Conservation (phyloP, 2,329 filamentous ascomycete species). For the Basipetospora chlamydospora region DNA sequence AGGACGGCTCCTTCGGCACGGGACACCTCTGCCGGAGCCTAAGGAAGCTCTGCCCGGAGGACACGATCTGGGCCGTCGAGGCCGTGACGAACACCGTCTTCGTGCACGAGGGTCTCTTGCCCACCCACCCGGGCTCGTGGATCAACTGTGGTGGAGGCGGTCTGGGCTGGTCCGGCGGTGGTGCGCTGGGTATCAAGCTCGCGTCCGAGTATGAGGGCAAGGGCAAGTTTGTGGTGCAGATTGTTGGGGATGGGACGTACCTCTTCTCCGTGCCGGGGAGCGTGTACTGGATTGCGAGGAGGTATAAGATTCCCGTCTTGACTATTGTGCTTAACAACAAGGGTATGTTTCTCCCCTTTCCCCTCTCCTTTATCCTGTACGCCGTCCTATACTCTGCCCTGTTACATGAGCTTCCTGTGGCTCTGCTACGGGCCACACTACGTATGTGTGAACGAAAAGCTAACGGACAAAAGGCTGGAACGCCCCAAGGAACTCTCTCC, state of each 20-base stretch:
- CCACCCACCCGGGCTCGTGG: conserved; percentile 55
- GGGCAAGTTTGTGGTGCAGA: conserved; percentile 36
- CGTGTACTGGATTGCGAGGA: conserved; percentile 39
- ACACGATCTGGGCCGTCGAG: conserved; percentile 63
- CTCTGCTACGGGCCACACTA: no score
- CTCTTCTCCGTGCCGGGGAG: conserved; percentile 39
- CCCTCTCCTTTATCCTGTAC: background rate
- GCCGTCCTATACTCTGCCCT: no score
- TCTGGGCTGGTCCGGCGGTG: conserved; percentile 68
- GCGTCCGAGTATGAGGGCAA: conserved; percentile 35
- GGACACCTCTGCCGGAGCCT: conserved; percentile 21
- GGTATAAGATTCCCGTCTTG: conserved; percentile 38
- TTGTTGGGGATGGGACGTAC: conserved; percentile 43
- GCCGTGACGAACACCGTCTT: conserved; percentile 58
- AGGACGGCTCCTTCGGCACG: conserved; percentile 35
- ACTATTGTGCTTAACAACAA: conserved; percentile 44
- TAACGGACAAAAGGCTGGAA: conserved; percentile 38
- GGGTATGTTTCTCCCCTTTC: conserved; percentile 18
- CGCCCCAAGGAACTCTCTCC: conserved; percentile 39
- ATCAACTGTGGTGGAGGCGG: conserved; percentile 72
- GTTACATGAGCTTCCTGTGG: no score
- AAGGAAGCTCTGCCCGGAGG: conserved; percentile 19
- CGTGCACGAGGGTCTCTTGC: conserved; percentile 57
- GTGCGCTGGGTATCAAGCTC: conserved; percentile 61
- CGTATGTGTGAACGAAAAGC: no score